These are phyloP conservation scores for Annulohypoxylon stygium DNA, from an alignment of 495 filamentous ascomycete species.

Conservation along the genomic window DNA sequence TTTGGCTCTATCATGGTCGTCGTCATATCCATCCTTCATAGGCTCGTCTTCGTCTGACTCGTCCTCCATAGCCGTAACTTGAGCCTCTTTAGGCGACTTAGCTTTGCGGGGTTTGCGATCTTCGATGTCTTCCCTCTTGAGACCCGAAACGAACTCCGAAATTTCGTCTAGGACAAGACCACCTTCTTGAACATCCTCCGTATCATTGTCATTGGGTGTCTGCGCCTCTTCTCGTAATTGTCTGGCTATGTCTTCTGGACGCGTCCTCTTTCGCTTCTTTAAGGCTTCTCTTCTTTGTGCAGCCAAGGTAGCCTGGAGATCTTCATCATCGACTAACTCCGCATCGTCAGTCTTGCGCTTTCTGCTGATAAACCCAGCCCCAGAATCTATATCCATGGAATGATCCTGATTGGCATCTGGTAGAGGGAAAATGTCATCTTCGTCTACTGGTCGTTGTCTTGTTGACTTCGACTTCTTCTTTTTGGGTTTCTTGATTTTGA, in stretches of 20 bases:
- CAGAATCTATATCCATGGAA: slow-evolving; percentile 83
- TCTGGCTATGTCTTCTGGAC: slow-evolving; percentile 86
- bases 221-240: slow-evolving; percentile 83
- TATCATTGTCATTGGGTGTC: slow-evolving; percentile 61
- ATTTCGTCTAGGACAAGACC: slow-evolving; percentile 95
- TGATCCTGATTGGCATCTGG: slow-evolving; percentile 61
- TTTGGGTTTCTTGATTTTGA: slow-evolving; percentile 93
- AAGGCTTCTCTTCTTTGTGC: slow-evolving; percentile 82
- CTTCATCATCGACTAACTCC: slow-evolving; percentile 90
- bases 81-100: slow-evolving; percentile 50
- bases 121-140: slow-evolving; percentile 78
- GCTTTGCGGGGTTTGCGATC: slow-evolving; percentile 67
- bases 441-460: slow-evolving; percentile 74
- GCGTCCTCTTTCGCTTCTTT: slow-evolving; percentile 87
- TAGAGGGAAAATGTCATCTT: slow-evolving; percentile 77
- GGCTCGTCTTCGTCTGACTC: slow-evolving; percentile 64
- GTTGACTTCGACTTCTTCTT: slow-evolving; percentile 89
- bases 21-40: slow-evolving; percentile 57
- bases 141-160: slow-evolving; percentile 89
- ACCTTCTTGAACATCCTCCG: slow-evolving; percentile 68
- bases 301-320: slow-evolving; percentile 87
- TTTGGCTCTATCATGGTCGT: slow-evolving; percentile 69
- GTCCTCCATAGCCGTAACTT: slow-evolving; percentile 63
- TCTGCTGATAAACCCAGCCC: slow-evolving; percentile 58
- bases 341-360: slow-evolving; percentile 76